A percentile compares a stretch with the other conserved stretches of the same genome.
phyloP scores from a whole-genome alignment of 768 basidiomycete genomes.

The Collybia sp. region DNA sequence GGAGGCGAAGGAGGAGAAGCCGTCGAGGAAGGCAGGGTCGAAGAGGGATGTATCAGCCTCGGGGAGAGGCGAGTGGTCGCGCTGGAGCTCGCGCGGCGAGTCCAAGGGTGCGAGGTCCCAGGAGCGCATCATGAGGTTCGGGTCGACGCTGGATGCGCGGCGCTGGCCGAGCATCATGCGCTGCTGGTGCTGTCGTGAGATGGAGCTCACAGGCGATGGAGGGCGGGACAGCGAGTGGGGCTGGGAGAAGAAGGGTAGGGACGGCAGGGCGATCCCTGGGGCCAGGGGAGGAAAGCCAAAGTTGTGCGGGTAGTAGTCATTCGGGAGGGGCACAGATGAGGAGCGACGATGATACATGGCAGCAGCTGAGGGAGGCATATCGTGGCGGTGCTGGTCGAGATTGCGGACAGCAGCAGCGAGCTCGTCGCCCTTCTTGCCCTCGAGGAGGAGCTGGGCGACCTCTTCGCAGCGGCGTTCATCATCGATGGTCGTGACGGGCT shows the following conservation, averaged over 20 bases:
- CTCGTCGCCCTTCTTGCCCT: conserved; percentile 68
- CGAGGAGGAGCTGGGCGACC: conserved; percentile 58
- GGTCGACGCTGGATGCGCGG: conserved; percentile 45
- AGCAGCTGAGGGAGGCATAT: conserved; percentile 10
- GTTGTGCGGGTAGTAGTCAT: conserved; percentile 21
- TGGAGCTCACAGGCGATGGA: conserved; percentile 37
- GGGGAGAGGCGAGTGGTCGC: conserved; percentile 43
- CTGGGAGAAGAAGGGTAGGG: conserved; percentile 33
- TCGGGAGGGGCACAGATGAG: conserved; percentile 60
- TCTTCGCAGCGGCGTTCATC: conserved; percentile 67
- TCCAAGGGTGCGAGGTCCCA: conserved; percentile 23
- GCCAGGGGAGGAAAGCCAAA: conserved; percentile 16
- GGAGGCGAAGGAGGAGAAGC: conserved; percentile 5
- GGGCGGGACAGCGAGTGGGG: conserved; percentile 38
- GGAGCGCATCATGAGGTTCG: conserved; percentile 27
- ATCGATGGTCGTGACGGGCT: conserved; percentile 34
- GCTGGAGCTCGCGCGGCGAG: conserved; percentile 23
- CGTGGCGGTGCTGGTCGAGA: conserved; percentile 34
- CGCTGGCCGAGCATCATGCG: conserved; percentile 39
- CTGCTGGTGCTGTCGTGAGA: conserved; percentile 33
- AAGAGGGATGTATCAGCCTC: conserved; percentile 45
- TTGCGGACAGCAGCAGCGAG: conserved; percentile 56
- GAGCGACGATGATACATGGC: conserved; percentile 43
- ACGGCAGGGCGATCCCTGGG: conserved; percentile 38
- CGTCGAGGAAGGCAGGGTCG: conserved; percentile 27